Evolutionary conservation across 2,329 filamentous ascomycete genomes (phyloP).

Genomic region (Fusarium heterosporum): DNA sequence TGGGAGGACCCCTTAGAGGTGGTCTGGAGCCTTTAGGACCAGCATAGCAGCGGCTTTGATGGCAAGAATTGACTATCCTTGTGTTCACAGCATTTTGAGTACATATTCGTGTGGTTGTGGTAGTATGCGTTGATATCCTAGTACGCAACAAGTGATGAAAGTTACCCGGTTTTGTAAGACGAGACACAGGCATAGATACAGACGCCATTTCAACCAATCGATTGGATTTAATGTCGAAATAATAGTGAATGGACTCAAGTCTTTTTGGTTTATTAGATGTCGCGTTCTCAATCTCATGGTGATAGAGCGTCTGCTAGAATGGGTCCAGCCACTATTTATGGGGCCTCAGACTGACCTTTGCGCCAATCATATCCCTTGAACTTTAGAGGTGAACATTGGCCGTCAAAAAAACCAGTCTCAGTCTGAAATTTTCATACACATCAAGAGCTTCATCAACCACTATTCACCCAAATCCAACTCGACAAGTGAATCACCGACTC

Average conservation of each 20-base stretch:
- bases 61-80: background rate
- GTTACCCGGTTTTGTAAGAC: conserved; percentile 5
- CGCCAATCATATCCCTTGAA: conserved; percentile 39
- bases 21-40: conserved; percentile 22
- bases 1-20: conserved; percentile 13
- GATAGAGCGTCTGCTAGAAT: conserved; percentile 13
- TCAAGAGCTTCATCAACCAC: conserved; percentile 32
- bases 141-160: conserved; percentile 25
- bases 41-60: conserved; percentile 38
- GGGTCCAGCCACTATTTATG: conserved; percentile 25
- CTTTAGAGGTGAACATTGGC: conserved; percentile 12
- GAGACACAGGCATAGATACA: conserved; percentile 1
- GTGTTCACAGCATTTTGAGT: background rate
- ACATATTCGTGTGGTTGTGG: background rate
- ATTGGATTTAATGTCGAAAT: background rate
- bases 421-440: conserved; percentile 34
- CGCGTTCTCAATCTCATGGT: background rate
- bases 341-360: background rate
- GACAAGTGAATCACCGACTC: background rate
- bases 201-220: too few relatives aligned
- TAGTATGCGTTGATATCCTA: background rate
- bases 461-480: conserved; percentile 13
- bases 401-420: conserved; percentile 37
- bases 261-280: background rate
- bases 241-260: background rate